phyloP scores from a whole-genome alignment of 2,329 filamentous ascomycete genomes.

The Nemania sp. region DNA sequence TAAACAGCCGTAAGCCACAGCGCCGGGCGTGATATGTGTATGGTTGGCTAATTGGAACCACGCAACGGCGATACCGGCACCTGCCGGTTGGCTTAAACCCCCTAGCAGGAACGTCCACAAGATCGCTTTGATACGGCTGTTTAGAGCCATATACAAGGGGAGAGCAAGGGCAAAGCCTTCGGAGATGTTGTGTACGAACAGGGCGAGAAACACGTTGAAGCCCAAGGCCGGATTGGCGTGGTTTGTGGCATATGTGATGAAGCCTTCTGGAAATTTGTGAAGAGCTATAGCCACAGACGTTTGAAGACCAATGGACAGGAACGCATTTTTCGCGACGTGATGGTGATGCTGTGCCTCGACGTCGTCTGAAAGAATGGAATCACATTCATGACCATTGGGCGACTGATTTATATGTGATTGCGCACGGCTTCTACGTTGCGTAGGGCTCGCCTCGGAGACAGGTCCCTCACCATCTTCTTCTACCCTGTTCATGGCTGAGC shows the following conservation, averaged over 20 bases:
- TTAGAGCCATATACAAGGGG: conserved; percentile 87
- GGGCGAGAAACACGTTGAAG: conserved; percentile 88
- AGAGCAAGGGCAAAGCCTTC: conserved; percentile 95
- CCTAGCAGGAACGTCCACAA: conserved; percentile 81
- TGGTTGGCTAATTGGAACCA: conserved; percentile 76
- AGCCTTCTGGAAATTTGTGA: conserved; percentile 89
- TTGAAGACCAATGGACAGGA: conserved; percentile 92
- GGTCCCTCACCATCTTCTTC: conserved; percentile 36
- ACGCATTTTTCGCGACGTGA: conserved; percentile 92
- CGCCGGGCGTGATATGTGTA: conserved; percentile 53
- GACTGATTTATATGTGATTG: conserved; percentile 38
- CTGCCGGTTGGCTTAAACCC: conserved; percentile 83
- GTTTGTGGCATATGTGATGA: conserved; percentile 94
- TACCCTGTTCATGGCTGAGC: conserved; percentile 35
- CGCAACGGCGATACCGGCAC: conserved; percentile 78
- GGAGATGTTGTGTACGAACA: conserved; percentile 98
- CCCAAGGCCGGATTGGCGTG: conserved; percentile 90
- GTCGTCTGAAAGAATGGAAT: conserved; percentile 43
- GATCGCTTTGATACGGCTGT: conserved; percentile 80
- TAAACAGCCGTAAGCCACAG: conserved; percentile 73
- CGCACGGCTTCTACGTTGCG: conserved; percentile 33
- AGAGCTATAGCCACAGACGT: conserved; percentile 93
- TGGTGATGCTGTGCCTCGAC: conserved; percentile 75
- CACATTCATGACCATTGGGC: conserved; percentile 29
- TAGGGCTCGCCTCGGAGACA: conserved; percentile 31